Conservation (phyloP, 371 early-diverging fungal species). For the Mortierella sp. region DNA sequence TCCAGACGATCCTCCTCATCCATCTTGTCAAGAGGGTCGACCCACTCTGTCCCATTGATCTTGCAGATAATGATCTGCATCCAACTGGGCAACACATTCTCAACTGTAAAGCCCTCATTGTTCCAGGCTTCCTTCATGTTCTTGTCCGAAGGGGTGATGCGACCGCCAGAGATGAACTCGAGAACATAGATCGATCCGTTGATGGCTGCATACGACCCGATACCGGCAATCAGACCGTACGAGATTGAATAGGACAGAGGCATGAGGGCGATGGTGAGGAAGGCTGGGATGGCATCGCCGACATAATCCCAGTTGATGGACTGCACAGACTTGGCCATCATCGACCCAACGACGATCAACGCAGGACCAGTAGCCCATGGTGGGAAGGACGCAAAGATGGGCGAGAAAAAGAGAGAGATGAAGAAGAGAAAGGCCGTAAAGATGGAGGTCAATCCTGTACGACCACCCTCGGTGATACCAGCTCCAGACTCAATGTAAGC, state of each 20-base stretch:
- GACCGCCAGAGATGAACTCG: conserved; percentile 30
- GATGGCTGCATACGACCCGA: conserved; percentile 43
- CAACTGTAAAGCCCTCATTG: conserved; percentile 24
- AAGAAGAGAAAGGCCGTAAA: conserved; percentile 77
- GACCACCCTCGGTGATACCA: conserved; percentile 86
- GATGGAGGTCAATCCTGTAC: conserved; percentile 82
- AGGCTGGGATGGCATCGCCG: conserved; percentile 83
- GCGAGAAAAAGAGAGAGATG: conserved; percentile 83
- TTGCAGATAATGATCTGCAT: conserved; percentile 31
- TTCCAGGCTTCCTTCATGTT: conserved; percentile 35
- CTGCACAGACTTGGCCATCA: conserved; percentile 80
- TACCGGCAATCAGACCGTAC: conserved; percentile 51
- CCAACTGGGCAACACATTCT: conserved; percentile 36
- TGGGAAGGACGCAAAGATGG: conserved; percentile 87
- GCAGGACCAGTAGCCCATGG: conserved; percentile 90
- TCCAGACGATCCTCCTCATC: conserved; percentile 48
- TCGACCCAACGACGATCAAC: conserved; percentile 80
- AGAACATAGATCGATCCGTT: conserved; percentile 34
- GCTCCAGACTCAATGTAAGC: conserved; percentile 86
- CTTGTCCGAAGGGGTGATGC: conserved; percentile 31
- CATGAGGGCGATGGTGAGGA: conserved; percentile 81
- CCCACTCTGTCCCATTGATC: conserved; percentile 20
- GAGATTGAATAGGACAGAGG: conserved; percentile 75
- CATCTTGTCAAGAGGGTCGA: conserved; percentile 26
- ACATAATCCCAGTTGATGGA: conserved; percentile 84